Conservation (phyloP, 331 rosid species). For the Malus hybrid region DNA sequence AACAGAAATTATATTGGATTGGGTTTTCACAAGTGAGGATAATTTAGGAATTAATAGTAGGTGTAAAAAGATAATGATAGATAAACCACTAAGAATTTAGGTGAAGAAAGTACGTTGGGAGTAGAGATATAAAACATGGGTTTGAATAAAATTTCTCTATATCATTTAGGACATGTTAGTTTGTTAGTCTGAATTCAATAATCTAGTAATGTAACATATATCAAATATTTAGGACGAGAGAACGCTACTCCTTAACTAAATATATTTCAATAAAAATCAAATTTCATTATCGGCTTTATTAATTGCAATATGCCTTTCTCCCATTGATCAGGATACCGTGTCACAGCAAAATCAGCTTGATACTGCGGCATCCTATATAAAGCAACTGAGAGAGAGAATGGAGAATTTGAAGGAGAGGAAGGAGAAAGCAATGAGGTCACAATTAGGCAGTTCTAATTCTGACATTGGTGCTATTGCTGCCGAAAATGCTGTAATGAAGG, state of each 20-base stretch:
- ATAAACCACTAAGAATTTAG: too few species aligned
- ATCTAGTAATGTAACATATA: neutral
- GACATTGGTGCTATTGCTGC: neutral
- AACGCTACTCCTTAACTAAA: neutral
- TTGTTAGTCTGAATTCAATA: neutral
- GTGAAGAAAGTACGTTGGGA: too few species aligned
- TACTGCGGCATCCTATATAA: slow-evolving; percentile 44
- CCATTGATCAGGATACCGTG: slow-evolving; percentile 27
- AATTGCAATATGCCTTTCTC: neutral
- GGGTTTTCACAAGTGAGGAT: too few species aligned
- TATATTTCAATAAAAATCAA: neutral
- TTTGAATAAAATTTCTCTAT: too few species aligned
- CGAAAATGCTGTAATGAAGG: neutral
- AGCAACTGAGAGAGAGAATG: slow-evolving; percentile 31
- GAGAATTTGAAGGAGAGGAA: slow-evolving; percentile 33
- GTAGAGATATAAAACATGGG: too few species aligned
- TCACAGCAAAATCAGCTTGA: slow-evolving; percentile 59
- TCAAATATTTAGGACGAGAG: neutral
- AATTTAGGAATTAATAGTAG: too few species aligned
- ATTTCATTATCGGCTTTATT: neutral
- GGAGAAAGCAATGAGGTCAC: slow-evolving; percentile 24
- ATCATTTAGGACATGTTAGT: neutral
- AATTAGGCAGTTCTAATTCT: neutral
- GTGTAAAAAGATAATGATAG: too few species aligned
- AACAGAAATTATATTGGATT: too few species aligned